Evolutionary conservation across 1,284 basidiomycete species (phyloP).

Genomic region (Trametes hirsuta): DNA sequence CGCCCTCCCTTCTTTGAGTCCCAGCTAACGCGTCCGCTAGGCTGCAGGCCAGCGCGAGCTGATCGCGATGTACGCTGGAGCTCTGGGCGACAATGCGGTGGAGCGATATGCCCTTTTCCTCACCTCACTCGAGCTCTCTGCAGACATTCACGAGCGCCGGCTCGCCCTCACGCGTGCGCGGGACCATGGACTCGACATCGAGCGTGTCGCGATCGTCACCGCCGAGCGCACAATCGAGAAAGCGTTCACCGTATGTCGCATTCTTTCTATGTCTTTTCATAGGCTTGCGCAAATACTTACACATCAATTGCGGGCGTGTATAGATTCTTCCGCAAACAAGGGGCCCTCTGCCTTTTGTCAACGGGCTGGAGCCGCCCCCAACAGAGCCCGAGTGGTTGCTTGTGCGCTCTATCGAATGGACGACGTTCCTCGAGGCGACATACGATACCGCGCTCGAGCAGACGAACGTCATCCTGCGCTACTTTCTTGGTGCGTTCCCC

Average conservation of each 20-base stretch:
- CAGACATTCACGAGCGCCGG: conserved; percentile 70
- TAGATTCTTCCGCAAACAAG: conserved; percentile 58
- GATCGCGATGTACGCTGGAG: conserved; percentile 93
- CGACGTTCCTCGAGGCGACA: conserved; percentile 78
- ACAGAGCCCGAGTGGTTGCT: conserved; percentile 69
- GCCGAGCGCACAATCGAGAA: conserved; percentile 81
- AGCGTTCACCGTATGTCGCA: conserved; percentile 63
- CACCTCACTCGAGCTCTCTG: conserved; percentile 76
- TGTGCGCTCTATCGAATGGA: conserved; percentile 93
- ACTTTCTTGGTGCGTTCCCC: conserved; percentile 74
- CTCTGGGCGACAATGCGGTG: conserved; percentile 89
- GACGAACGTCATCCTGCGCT: conserved; percentile 83
- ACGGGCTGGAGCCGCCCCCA: conserved; percentile 51
- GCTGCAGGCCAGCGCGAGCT: conserved; percentile 81
- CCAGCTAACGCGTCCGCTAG: conserved; percentile 36
- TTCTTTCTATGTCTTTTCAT: background rate
- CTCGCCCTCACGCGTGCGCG: conserved; percentile 77
- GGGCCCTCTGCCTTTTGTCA: conserved; percentile 66
- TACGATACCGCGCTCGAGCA: conserved; percentile 81
- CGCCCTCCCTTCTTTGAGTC: background rate
- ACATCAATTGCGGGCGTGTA: background rate
- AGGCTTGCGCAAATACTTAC: background rate
- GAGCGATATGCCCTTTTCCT: conserved; percentile 94
- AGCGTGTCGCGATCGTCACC: conserved; percentile 79
- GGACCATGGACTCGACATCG: conserved; percentile 84